Evolutionary conservation across 768 basidiomycete species (phyloP), one percentile per base, ranked within the genome.

Genomic region (Tulasnella sp.): DNA sequence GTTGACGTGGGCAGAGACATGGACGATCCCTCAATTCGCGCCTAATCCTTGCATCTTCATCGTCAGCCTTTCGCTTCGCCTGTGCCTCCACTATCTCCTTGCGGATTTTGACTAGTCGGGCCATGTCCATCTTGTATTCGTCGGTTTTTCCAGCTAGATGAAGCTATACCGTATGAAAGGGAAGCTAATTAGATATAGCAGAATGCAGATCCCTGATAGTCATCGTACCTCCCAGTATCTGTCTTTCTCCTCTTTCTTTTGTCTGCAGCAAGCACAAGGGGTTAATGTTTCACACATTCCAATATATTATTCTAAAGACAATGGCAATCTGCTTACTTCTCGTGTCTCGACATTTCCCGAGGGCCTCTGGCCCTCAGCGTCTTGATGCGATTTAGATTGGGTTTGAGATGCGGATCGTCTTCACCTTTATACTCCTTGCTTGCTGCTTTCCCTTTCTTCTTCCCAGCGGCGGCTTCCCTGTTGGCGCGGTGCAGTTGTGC

Each of bases 231-330:
- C 89, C 83, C 84, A 84, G 70, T 94, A 94, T 24, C 79, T 75
- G 25, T 91, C 89, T 66, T 86, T 78, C 74, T 92, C 92, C 71
- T 93, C 91, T 68, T 92, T 92, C 67, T 83, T 83, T 68, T 96
- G 93, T 63, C 92, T 92, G 62, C n/a, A n/a, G n/a, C 53, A 63
- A 25, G 60, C 44, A n/a, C n/a, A n/a, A n/a, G n/a, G n/a, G n/a
- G n/a, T n/a, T n/a, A n/a, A n/a, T n/a, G n/a, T n/a, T 43, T 49
- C 5, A 30, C 27, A 15, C 53, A 34, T 30, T 21, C 38, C 1
- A 53, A 30, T 17, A 59, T 25, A 19, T 29, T 60, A 41, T 12
- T 53, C 46, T 24, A 2, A 27, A 38, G 48, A 10, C n/a, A n/a
- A n/a, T n/a, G n/a, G n/a, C n/a, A n/a, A n/a, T n/a, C n/a, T n/a